Conservation (phyloP, 106 monocot species). For the Platanthera zijinensis region DNA sequence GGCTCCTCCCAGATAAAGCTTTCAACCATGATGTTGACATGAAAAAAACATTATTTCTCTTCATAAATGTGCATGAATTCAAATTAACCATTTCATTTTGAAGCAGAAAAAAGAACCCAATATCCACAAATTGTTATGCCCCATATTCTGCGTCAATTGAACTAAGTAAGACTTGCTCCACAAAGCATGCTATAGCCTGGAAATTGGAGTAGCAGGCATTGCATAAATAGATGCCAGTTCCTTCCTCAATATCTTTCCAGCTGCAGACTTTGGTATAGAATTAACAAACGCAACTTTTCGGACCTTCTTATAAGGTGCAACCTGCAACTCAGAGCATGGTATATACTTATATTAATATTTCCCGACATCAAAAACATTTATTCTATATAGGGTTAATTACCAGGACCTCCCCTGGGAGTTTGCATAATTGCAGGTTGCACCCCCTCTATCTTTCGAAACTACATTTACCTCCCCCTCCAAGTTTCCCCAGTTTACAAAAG, state of each 20-base stretch:
- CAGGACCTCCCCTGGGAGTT: no score
- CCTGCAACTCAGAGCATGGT: constrained; percentile 10
- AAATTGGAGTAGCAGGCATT: background rate
- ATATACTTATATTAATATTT: no score
- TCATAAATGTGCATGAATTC: no score
- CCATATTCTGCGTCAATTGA: background rate
- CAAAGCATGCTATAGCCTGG: background rate
- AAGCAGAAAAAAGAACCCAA: background rate
- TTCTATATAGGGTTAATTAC: no score
- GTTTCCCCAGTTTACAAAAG: no score
- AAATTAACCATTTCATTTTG: background rate
- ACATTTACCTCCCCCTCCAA: no score
- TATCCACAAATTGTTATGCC: background rate
- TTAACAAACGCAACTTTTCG: constrained; percentile 20
- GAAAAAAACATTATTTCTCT: no score
- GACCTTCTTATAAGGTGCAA: constrained; percentile 38
- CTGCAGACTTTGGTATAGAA: constrained; percentile 28
- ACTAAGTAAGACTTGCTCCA: background rate
- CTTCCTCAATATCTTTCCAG: constrained; percentile 33
- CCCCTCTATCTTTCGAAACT: no score
- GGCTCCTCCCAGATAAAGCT: no score
- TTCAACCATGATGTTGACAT: no score
- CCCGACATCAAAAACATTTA: no score
- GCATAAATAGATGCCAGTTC: constrained; percentile 11
- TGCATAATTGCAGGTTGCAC: no score